Evolutionary conservation across 768 basidiomycete genomes (phyloP).

Genomic region (Lyophyllum semitale): DNA sequence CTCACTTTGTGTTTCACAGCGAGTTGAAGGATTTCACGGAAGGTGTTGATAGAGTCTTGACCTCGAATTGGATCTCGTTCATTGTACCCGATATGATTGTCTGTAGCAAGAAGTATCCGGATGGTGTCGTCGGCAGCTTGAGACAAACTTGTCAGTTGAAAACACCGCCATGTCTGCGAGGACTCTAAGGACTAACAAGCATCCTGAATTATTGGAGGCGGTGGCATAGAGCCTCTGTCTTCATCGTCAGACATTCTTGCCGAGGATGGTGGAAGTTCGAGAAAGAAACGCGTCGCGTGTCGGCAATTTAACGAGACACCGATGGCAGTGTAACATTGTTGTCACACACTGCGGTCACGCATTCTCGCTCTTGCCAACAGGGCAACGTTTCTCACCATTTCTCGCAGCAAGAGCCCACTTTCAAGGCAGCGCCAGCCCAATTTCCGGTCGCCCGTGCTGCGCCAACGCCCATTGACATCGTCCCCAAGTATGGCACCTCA

Average conservation of each 20-base stretch:
- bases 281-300: conserved; percentile 11
- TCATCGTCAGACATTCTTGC: conserved; percentile 25
- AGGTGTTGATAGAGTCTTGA: conserved; percentile 93
- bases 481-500: conserved; percentile 25
- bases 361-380: neutral
- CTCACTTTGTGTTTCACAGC: conserved; percentile 86
- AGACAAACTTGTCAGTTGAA: conserved; percentile 8
- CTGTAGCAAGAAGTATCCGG: conserved; percentile 87
- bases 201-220: conserved; percentile 35
- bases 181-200: conserved; percentile 38
- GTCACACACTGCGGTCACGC: conserved; percentile 4
- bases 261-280: neutral
- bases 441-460: conserved; percentile 8
- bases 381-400: conserved; percentile 9
- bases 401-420: conserved; percentile 11
- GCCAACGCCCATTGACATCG: conserved; percentile 9
- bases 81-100: conserved; percentile 94
- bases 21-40: conserved; percentile 89
- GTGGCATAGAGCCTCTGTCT: conserved; percentile 26
- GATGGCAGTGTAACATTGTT: neutral
- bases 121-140: conserved; percentile 70
- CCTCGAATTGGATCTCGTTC: conserved; percentile 95
- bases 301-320: conserved; percentile 4
- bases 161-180: neutral
- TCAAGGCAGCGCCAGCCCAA: conserved; percentile 13